phyloP scores from a whole-genome alignment of 1,284 basidiomycete genomes.

The Trichosporon sp. region DNA sequence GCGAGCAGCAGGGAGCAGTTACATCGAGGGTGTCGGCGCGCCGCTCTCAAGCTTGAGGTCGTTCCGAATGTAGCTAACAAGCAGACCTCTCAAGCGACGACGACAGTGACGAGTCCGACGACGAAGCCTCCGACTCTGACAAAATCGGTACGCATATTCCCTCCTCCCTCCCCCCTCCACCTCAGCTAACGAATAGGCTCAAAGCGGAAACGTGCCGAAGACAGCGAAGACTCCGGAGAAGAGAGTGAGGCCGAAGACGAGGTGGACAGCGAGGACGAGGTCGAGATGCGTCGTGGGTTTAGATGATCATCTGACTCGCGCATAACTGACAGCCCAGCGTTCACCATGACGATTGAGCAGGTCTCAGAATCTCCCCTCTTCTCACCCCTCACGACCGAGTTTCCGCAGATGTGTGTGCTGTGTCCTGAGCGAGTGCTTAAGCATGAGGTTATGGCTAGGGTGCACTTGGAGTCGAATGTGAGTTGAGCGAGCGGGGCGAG shows the following conservation, averaged over 20 bases:
- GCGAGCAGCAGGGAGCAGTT: too few species aligned
- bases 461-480: slow-evolving; percentile 64
- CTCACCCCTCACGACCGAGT: slow-evolving; percentile 35
- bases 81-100: slow-evolving; percentile 11
- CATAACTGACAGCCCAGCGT: slow-evolving; percentile 21
- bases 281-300: slow-evolving; percentile 13
- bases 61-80: too few species aligned
- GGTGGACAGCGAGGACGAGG: neutral
- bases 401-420: slow-evolving; percentile 59
- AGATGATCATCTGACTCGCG: neutral
- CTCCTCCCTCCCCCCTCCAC: neutral
- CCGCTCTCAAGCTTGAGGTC: neutral
- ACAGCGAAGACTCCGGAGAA: neutral
- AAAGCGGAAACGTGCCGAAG: slow-evolving; percentile 11
- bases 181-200: neutral
- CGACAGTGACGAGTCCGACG: slow-evolving; percentile 5
- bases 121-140: slow-evolving; percentile 3
- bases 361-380: slow-evolving; percentile 59
- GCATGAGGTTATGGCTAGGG: slow-evolving; percentile 56
- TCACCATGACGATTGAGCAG: slow-evolving; percentile 57
- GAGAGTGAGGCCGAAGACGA: slow-evolving; percentile 5
- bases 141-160: neutral
- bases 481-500: slow-evolving; percentile 41
- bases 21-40: neutral
- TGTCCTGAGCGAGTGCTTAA: slow-evolving; percentile 72